A percentile compares a stretch with the other conserved stretches of the same genome.
phyloP scores from a whole-genome alignment of 371 early-diverging fungal genomes.

The Haplosporangium sp. region DNA sequence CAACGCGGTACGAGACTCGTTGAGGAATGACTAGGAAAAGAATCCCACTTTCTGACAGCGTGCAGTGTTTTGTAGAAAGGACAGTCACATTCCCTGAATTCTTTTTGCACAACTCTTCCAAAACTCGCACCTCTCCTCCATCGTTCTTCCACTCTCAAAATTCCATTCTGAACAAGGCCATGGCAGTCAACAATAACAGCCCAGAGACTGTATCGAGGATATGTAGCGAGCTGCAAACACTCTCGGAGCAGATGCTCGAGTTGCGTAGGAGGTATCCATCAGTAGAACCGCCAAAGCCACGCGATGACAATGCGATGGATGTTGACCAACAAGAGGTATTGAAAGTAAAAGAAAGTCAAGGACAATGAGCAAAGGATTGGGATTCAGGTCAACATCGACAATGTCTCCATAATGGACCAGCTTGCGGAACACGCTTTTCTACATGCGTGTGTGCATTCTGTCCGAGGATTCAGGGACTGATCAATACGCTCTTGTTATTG shows the following conservation, averaged over 20 bases:
- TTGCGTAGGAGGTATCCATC: slow-evolving; percentile 8
- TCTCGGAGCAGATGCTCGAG: slow-evolving; percentile 25
- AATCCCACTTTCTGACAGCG: no score
- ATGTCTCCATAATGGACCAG: no score
- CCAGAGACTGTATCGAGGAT: slow-evolving; percentile 30
- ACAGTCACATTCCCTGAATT: no score
- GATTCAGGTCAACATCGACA: background rate
- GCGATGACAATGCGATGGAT: slow-evolving; percentile 30
- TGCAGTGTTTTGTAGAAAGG: no score
- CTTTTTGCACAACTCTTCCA: no score
- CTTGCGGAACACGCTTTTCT: background rate
- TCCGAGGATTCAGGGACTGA: background rate
- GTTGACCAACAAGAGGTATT: slow-evolving; percentile 28
- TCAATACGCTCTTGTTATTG: background rate
- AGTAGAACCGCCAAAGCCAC: background rate
- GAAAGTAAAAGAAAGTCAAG: background rate
- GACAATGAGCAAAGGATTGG: background rate
- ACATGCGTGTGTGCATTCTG: background rate
- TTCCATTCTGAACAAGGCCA: background rate
- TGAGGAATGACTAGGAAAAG: no score
- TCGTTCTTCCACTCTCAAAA: background rate
- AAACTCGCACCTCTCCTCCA: background rate
- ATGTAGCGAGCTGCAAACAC: slow-evolving; percentile 22
- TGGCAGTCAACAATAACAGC: slow-evolving; percentile 2
- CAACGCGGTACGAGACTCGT: no score